These are phyloP conservation scores for Chlamydomonas schloesseri DNA, from an alignment of 139 green algal species.

Conservation along the genomic window DNA sequence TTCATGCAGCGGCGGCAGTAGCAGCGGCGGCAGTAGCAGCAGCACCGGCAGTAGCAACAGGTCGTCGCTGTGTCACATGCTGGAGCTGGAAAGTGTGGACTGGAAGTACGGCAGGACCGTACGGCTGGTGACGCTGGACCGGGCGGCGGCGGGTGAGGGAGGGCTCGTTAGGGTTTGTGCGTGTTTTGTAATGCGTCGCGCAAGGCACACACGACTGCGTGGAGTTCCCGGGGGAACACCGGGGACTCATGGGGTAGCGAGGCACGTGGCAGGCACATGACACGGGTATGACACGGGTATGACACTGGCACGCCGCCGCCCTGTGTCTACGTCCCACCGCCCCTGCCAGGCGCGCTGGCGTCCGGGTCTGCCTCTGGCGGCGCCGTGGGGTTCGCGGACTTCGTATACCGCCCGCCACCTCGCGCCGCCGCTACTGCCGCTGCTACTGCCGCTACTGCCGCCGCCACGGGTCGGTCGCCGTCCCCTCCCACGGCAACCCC, in stretches of 20 bases:
- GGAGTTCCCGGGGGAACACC: no score
- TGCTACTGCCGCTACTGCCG: not conserved
- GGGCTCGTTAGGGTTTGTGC: no score
- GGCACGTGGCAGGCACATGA: no score
- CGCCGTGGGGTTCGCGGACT: constrained; percentile 2
- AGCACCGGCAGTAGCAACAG: not conserved
- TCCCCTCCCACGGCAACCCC: not conserved
- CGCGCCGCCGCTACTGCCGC: not conserved
- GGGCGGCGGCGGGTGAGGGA: not conserved
- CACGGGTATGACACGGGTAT: no score
- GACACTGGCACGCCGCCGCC: no score
- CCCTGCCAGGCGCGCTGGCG: no score
- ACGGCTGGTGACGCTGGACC: constrained; percentile 21
- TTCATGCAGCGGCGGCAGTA: not conserved
- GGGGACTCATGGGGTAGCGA: no score
- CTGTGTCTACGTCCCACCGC: no score
- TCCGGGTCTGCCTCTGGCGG: not conserved
- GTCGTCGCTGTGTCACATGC: not conserved
- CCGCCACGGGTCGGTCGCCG: not conserved
- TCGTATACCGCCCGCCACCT: not conserved
- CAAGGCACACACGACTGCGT: no score
- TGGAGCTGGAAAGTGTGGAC: constrained; percentile 32
- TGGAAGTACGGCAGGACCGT: constrained; percentile 30
- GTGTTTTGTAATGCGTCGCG: no score
- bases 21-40: not conserved